Conservation (phyloP, 1,284 basidiomycete species). For the Fomitopsis palustris region DNA sequence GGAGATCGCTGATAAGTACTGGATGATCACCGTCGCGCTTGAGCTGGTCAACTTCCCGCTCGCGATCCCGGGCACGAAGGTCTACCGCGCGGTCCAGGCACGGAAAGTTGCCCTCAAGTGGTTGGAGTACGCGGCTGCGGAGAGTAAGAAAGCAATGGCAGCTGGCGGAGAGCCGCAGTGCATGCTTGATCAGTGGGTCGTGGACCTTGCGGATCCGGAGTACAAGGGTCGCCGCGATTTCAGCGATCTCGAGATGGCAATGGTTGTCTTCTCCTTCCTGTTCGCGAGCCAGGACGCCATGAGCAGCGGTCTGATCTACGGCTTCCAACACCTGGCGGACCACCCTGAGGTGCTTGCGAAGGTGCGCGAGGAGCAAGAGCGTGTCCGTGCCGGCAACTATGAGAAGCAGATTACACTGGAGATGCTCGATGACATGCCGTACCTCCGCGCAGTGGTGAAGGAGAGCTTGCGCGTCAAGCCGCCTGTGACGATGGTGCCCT, state of each 20-base stretch:
- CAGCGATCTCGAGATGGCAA: slow-evolving; percentile 92
- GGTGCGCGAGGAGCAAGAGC: slow-evolving; percentile 89
- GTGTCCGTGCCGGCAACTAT: slow-evolving; percentile 77
- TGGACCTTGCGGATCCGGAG: slow-evolving; percentile 64
- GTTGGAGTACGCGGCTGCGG: slow-evolving; percentile 77
- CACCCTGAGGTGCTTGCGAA: slow-evolving; percentile 87
- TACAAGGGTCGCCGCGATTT: slow-evolving; percentile 87
- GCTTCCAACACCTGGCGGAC: slow-evolving; percentile 95
- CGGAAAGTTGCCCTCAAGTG: slow-evolving; percentile 87
- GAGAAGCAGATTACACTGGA: slow-evolving; percentile 86
- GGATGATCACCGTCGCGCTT: slow-evolving; percentile 92
- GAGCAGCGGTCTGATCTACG: slow-evolving; percentile 91
- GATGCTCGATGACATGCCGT: slow-evolving; percentile 89
- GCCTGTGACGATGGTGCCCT: slow-evolving; percentile 96
- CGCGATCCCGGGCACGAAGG: slow-evolving; percentile 93
- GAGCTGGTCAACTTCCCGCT: slow-evolving; percentile 99
- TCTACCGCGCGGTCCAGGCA: slow-evolving; percentile 92
- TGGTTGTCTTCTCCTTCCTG: slow-evolving; percentile 95
- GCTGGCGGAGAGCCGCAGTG: slow-evolving; percentile 82
- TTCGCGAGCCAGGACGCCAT: slow-evolving; percentile 99
- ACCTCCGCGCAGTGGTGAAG: slow-evolving; percentile 89
- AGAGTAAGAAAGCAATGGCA: slow-evolving; percentile 84
- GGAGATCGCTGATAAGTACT: slow-evolving; percentile 93
- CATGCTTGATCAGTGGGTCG: slow-evolving; percentile 92
- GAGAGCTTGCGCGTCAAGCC: slow-evolving; percentile 90